These are phyloP conservation scores for Puccinellia tenuiflora DNA, from an alignment of 176 grass and related monocot species.

Conservation along the genomic window DNA sequence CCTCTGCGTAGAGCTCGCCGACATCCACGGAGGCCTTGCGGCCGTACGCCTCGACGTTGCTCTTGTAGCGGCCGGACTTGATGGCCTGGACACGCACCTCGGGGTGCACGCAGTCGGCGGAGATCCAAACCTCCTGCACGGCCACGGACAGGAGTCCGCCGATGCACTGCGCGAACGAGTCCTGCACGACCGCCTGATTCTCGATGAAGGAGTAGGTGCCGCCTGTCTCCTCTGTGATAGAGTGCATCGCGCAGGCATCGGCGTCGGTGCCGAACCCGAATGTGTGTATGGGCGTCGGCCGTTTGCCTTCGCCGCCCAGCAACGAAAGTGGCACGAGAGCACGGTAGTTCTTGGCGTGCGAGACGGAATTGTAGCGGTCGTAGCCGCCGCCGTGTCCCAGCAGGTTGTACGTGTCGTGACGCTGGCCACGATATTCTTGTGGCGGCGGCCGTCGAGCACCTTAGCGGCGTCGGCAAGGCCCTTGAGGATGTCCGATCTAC, in stretches of 20 bases:
- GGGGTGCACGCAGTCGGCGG: conserved; percentile 11
- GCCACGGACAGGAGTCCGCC: conserved; percentile 58
- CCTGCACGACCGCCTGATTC: conserved; percentile 44
- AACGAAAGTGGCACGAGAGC: conserved; percentile 49
- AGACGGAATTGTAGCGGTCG: neutral
- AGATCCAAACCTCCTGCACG: conserved; percentile 40
- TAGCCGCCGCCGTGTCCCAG: too few relatives aligned
- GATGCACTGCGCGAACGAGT: conserved; percentile 71
- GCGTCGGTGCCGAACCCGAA: conserved; percentile 78
- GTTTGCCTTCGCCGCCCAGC: neutral
- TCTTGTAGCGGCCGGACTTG: conserved; percentile 57
- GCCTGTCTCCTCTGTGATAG: conserved; percentile 45
- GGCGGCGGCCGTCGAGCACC: conserved; percentile 53
- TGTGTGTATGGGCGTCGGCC: conserved; percentile 43
- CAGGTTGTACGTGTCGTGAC: conserved; percentile 50
- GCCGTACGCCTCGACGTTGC: conserved; percentile 27
- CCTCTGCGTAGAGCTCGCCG: conserved; percentile 51
- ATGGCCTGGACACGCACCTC: conserved; percentile 34
- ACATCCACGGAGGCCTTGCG: conserved; percentile 44
- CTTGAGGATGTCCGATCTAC: conserved; percentile 70
- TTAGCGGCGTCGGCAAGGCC: conserved; percentile 48
- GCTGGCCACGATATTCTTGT: conserved; percentile 57
- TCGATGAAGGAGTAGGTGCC: conserved; percentile 87
- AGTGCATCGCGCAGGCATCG: conserved; percentile 67
- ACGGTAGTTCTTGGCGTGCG: conserved; percentile 30